Base-by-base conservation (phyloP, 1,284 basidiomycete genomes). In the Trametes sp. region DNA sequence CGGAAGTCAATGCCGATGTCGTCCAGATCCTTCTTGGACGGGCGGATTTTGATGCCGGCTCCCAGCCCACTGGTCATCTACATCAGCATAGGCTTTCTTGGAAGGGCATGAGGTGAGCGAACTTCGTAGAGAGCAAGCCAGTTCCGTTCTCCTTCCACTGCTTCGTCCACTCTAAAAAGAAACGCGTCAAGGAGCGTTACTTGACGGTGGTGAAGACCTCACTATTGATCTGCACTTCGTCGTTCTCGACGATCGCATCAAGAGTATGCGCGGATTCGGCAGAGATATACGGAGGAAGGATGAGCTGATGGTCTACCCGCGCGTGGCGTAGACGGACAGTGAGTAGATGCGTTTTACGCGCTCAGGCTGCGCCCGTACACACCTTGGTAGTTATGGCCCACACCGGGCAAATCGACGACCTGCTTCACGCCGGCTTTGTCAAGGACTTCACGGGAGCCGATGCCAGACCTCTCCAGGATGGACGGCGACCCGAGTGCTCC, bases 371-470 rank as follows among this genome's bases (percentile, higher is more conserved):
- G 19, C n/a, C 16, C 7, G 10, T 14, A 60, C 73, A 49, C 58
- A 82, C 86, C 86, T 71, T 82, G 78, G 61, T 83, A 84, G 26
- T 81, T 76, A 64, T 85, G 81, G 8, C 87, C 87, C 0, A 89
- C 87, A 4, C 85, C 86, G 6, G 82, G 82, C 6, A 88, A 74
- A 46, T 87, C 80, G 7, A 86, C 81, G n/a, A 81, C 28, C 16
- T 76, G 72, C 16, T 66, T 41, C 26, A 89, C 72, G 2, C 78
- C 78, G 45, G 77, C 70, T 53, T 78, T 75, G 42, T 78, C 68
- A 13, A 88, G 72, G 8, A 85, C 66, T 0, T 74, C 72, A 13
- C 71, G 66, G 13, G 60, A 58, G 9, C 71, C 73, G 16, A 74
- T 69, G 1, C 73, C 73, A 7, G 73, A 73, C 13, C 84, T 77